A percentile compares a stretch with the other conserved stretches of the same genome.
Conservation (phyloP, 352 stramenopile genomes). For the Globisporangium mamillatum region DNA sequence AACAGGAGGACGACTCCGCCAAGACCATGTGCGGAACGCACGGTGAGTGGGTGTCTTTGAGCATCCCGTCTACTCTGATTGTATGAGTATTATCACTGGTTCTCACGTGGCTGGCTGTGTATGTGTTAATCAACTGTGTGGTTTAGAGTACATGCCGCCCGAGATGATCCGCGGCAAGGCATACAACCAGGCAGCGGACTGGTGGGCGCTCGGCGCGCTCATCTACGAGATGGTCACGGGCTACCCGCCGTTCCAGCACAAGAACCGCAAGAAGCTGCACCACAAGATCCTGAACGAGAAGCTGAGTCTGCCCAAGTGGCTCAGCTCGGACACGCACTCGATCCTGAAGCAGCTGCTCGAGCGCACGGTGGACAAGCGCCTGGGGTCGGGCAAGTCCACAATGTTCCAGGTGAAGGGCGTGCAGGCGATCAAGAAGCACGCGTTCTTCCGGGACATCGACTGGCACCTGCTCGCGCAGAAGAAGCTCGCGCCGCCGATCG, state of each 20-base stretch:
- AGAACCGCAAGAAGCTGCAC: slow-evolving; percentile 85
- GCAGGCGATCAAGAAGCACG: slow-evolving; percentile 93
- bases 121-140: too few relatives aligned
- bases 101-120: slow-evolving; percentile 5
- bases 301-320: slow-evolving; percentile 76
- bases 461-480: slow-evolving; percentile 93
- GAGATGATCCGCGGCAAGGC: slow-evolving; percentile 84
- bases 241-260: slow-evolving; percentile 78
- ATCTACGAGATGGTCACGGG: slow-evolving; percentile 88
- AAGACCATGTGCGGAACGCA: slow-evolving; percentile 85
- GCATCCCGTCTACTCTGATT: background rate
- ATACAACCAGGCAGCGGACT: slow-evolving; percentile 87
- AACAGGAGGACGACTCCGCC: slow-evolving; percentile 65
- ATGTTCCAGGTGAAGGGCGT: slow-evolving; percentile 99
- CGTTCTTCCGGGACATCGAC: slow-evolving; percentile 93
- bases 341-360: slow-evolving; percentile 97
- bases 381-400: slow-evolving; percentile 92
- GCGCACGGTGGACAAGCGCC: slow-evolving; percentile 92
- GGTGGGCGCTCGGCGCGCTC: slow-evolving; percentile 78
- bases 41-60: slow-evolving; percentile 24
- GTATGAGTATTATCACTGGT: background rate
- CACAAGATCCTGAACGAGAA: slow-evolving; percentile 88
- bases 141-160: slow-evolving; percentile 81
- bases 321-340: slow-evolving; percentile 87
- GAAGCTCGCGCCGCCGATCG: slow-evolving; percentile 87